Base-by-base conservation (phyloP, 2,329 filamentous ascomycete genomes). In the Neonectria coccinea region DNA sequence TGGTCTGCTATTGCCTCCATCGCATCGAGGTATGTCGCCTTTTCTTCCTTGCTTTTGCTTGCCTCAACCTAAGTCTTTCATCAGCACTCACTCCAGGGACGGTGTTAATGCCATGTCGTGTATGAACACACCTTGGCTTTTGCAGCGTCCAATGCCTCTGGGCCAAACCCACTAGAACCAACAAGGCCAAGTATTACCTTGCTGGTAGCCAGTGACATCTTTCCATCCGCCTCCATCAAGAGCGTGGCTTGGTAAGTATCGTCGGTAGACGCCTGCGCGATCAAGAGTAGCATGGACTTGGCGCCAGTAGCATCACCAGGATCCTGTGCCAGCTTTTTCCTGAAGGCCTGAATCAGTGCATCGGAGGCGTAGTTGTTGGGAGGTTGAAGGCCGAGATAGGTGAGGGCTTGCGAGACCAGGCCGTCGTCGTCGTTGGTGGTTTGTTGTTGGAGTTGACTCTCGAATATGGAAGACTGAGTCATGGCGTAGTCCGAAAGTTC, bases 401-500 rank as follows among this genome's bases (percentile, higher is more conserved):
- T 64, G 33, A 80, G 62, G 2, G 79, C 79, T 62, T 80, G 72
- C 5, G 74, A 68, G 12, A 75, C 69, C 6, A 79, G 56, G 6
- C 73, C 75, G 18, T 74, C 72, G 29, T 80, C 79, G 20, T 79
- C 76, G 18, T 61, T 58, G 1, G 63, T 72, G 9, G 59, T 67
- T 33, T 76, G 76, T 10, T 62, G 63, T 50, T 76, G 74, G 1
- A 71, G 67, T 58, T 79, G 78, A 56, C 74, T 80, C n/a, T 80
- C 79, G 45, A 78, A 81, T 20, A 80, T 72, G 2, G 79, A 80
- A 9, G 76, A 79, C 61, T 81, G 79, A 0, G 73, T 80, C 6
- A 78, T 74, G 11, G 78, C 79, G 56, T 77, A 81, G 45, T 80
- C 75, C 16, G 75, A 76, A 2, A 81, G 72, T 11, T 73, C 61